Conservation (phyloP, 2,329 filamentous ascomycete species). For the Phyllosticta citrichinensis region DNA sequence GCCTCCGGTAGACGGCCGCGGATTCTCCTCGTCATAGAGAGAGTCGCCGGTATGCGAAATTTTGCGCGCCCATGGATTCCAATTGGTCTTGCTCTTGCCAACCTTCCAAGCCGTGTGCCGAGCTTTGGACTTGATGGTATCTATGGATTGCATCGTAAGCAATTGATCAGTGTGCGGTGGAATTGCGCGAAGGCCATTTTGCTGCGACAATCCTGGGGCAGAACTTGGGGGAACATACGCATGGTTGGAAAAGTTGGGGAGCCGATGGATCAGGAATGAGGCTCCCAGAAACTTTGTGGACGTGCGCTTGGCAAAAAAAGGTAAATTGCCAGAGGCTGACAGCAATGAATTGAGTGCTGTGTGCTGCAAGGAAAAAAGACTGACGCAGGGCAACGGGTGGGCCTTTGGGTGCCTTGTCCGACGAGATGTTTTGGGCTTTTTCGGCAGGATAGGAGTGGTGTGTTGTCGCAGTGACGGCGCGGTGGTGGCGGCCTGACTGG, state of each 20-base stretch:
- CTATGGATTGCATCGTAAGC: slow-evolving; percentile 15
- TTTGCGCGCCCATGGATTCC: slow-evolving; percentile 9
- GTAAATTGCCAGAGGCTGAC: background rate
- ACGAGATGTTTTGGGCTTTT: background rate
- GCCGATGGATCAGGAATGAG: background rate
- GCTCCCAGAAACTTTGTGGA: background rate
- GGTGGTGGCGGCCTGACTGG: background rate
- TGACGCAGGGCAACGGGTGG: background rate
- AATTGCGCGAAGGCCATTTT: background rate
- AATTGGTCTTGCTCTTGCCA: slow-evolving; percentile 22
- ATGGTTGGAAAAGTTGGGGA: background rate
- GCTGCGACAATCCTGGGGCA: background rate
- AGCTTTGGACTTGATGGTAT: slow-evolving; percentile 26
- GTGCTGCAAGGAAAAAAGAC: background rate
- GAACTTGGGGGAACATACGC: background rate
- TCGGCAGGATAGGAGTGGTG: background rate
- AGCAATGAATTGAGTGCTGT: background rate
- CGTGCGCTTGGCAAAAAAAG: background rate
- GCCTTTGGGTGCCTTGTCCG: background rate
- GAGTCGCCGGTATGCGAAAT: slow-evolving; percentile 6
- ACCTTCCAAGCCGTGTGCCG: slow-evolving; percentile 25
- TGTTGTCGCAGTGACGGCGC: background rate
- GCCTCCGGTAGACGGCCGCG: slow-evolving; percentile 1
- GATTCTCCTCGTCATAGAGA: slow-evolving; percentile 21
- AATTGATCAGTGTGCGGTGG: background rate